Percentiles rank a stretch among this genome's conserved stretches.
phyloP scores from a whole-genome alignment of 1,284 basidiomycete species.

The Rhodotorula sp. region DNA sequence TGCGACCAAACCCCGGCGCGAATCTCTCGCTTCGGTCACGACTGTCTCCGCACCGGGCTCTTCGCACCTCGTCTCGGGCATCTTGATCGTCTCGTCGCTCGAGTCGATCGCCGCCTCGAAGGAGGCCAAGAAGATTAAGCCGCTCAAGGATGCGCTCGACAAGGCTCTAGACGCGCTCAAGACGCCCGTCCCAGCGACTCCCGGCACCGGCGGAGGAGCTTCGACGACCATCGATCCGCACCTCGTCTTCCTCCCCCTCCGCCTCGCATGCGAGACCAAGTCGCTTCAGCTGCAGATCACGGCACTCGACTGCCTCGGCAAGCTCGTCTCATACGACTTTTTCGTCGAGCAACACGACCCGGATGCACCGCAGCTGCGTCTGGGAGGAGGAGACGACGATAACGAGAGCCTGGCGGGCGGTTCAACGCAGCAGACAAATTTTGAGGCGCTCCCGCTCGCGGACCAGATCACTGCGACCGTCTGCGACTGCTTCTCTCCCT shows the following conservation, averaged over 20 bases:
- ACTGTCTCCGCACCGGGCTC: constrained; percentile 37
- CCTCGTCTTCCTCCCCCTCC: constrained; percentile 87
- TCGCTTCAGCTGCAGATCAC: constrained; percentile 90
- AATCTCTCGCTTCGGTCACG: constrained; percentile 37
- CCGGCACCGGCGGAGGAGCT: constrained; percentile 9
- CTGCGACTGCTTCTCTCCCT: constrained; percentile 70
- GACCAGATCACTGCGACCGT: constrained; percentile 91
- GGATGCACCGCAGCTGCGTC: constrained; percentile 52
- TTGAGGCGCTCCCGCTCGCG: constrained; percentile 57
- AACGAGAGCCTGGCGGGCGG: constrained; percentile 59
- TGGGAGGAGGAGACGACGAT: constrained; percentile 29
- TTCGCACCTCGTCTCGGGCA: constrained; percentile 50
- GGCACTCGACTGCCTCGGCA: constrained; percentile 91
- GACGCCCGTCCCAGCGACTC: constrained; percentile 58
- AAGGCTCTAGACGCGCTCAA: constrained; percentile 79
- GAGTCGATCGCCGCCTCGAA: constrained; percentile 83
- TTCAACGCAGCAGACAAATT: neutral
- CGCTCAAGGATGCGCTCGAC: constrained; percentile 77
- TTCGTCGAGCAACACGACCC: constrained; percentile 63
- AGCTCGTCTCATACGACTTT: constrained; percentile 93
- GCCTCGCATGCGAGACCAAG: constrained; percentile 88
- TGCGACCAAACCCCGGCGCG: constrained; percentile 19
- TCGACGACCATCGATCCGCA: constrained; percentile 53
- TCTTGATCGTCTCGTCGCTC: constrained; percentile 72
- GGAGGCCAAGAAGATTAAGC: constrained; percentile 78